Evolutionary conservation across 169 alveolate species (phyloP), one percentile per base, ranked within the genome.

Genomic region (Cryptosporidium viatorum): DNA sequence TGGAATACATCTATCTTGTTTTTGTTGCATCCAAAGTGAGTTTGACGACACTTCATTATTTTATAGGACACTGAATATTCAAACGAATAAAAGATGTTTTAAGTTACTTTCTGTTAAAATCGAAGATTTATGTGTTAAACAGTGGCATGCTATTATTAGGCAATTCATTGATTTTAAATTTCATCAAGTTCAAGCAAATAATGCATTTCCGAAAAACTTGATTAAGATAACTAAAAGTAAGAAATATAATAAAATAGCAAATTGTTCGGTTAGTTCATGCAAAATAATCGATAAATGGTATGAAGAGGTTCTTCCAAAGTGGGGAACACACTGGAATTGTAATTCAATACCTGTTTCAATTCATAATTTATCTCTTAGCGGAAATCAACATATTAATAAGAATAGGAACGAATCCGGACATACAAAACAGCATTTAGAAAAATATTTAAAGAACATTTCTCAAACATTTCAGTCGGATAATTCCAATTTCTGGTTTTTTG

Each of bases 271-370:
- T 41, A n/a, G 26, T 70, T 23, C 10, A 18, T 39, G 14, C 43
- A 26, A 70, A 70, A 51, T 70, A 70, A 29, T 14, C 3, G 45
- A 23, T 12, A 35, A 29, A 80, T 80, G 89, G 89, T 80, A 80
- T 43, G 75, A 62, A 26, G 89, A 80, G n/a, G 41, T 80, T 29
- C 89, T 80, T 26, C 80, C 73, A 37, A 80, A 62, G 31, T 80
- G 89, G 89, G 89, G 80, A 8, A 29, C 37, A 1, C 89, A 80
- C 14, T 80, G 89, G 89, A 80, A 80, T 35, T 80, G 89, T 41
- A 65, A 65, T 67, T 80, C 89, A 80, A 80, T 80, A 0, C 89
- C 89, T 41, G 35, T 80, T 37, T 62, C 89, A 37, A 33, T 80
- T 26, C 45, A 80, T 43, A 52, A 65, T 14, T 23, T n/a, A 23